Base-by-base conservation (phyloP, 331 rosid genomes). In the Telfairia occidentalis region DNA sequence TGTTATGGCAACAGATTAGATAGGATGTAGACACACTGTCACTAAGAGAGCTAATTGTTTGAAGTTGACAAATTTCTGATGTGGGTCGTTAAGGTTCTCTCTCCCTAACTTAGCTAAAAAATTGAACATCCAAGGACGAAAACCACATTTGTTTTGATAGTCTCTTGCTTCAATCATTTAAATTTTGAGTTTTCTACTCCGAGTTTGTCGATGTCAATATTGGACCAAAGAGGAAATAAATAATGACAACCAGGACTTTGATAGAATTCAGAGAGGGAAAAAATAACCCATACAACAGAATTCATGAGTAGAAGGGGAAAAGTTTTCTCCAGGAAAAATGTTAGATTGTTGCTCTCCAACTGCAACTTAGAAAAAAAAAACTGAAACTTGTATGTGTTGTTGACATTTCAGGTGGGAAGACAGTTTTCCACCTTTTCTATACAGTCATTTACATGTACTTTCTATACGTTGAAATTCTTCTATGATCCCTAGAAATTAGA, bases 1-100 rank as follows among this genome's bases (percentile, higher is more conserved):
- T 67, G 74, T 42, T 67, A n/a, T n/a, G 8, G 57, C 23, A 50
- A 50, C 18, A 10, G 59, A 71, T 71, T 28, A 71, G 75, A 71
- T 29, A 48, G 43, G 11, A 48, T 46, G 75, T 70, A 69, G 74
- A 55, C 74, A 26, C 23, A 66, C n/a, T n/a, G n/a, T n/a, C 13
- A 50, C 9, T 45, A 10, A 42, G 58, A 70, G 12, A 29, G 59
- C 29, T 69, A 24, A 43, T 69, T 42, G 54, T 5, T 69, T 45
- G 55, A 69, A 45, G 75, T 42, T 13, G 55, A 43, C 73, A 24
- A 5, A 23, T 45, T 69, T 69, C 37, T 69, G 55, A 66, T 42
- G 16, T 43, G 15, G 75, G 26, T 66, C 19, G 71, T 66, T 66
- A 23, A 21, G 54, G 72, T 19, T 64, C 24, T 42, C 53, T 67